Evolutionary conservation across 192 early-diverging fungal species (phyloP).

Genomic region (Coemansia sp.): DNA sequence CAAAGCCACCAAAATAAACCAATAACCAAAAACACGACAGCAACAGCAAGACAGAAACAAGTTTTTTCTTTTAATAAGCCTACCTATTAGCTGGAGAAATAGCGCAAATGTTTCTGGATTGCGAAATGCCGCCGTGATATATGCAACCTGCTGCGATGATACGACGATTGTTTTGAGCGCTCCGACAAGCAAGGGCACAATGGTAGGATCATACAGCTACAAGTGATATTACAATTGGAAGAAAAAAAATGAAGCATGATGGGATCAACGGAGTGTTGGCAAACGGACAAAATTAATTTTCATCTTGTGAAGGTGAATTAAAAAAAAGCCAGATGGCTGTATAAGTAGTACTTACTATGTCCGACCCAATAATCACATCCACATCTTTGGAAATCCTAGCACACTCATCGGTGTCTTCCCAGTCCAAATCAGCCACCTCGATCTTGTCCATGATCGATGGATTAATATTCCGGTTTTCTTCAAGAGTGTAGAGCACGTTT

Average conservation of each 20-base stretch:
- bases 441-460: conserved; percentile 30
- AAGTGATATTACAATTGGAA: neutral
- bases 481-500: conserved; percentile 36
- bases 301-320: no score
- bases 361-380: conserved; percentile 53
- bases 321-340: no score
- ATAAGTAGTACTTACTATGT: conserved; percentile 29
- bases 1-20: conserved; percentile 1
- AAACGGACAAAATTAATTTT: neutral
- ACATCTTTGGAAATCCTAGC: conserved; percentile 14
- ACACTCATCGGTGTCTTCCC: conserved; percentile 37
- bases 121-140: conserved; percentile 39
- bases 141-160: conserved; percentile 44
- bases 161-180: conserved; percentile 42
- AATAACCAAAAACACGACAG: no score
- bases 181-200: conserved; percentile 34
- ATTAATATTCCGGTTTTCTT: conserved; percentile 32
- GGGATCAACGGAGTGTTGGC: neutral
- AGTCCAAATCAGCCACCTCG: conserved; percentile 39
- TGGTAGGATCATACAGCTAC: conserved; percentile 51
- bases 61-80: conserved; percentile 7
- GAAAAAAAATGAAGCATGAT: neutral
- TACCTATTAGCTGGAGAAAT: conserved; percentile 41
- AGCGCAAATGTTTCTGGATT: conserved; percentile 45
- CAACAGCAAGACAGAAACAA: no score